Evolutionary conservation across 257 asterid species (phyloP).

Genomic region (Rubia yunnanensis): DNA sequence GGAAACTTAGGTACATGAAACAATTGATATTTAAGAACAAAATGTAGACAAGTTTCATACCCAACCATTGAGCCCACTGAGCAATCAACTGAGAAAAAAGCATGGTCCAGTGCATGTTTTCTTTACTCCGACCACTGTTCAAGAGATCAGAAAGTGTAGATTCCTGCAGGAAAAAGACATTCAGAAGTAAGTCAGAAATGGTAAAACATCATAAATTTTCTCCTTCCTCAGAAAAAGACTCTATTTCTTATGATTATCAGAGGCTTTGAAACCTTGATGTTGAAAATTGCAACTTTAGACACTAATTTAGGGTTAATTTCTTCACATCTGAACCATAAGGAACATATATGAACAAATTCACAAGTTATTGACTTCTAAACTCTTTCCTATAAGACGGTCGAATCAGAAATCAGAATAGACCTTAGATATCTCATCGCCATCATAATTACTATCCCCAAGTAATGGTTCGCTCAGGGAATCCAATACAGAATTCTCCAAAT

Average conservation of each 20-base stretch:
- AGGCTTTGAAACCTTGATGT: neutral
- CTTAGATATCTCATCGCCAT: slow-evolving; percentile 31
- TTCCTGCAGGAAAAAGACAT: slow-evolving; percentile 25
- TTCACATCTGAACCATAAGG: neutral
- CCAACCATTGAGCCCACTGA: slow-evolving; percentile 98
- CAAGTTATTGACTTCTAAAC: neutral
- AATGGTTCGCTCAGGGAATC: slow-evolving; percentile 72
- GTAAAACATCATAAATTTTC: neutral
- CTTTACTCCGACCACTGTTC: slow-evolving; percentile 60
- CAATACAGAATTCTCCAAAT: slow-evolving; percentile 37
- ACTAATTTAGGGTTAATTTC: neutral
- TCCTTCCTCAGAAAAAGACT: neutral
- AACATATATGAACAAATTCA: neutral
- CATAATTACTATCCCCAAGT: slow-evolving; percentile 37
- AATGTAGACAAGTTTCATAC: slow-evolving; percentile 25
- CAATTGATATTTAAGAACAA: neutral
- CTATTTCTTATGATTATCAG: neutral
- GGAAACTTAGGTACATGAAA: neutral
- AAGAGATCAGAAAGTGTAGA: slow-evolving; percentile 37
- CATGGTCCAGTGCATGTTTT: slow-evolving; percentile 64
- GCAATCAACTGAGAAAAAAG: slow-evolving; percentile 68
- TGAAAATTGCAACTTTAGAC: neutral
- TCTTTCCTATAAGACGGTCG: neutral
- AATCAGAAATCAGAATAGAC: slow-evolving; percentile 21
- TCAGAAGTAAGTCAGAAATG: neutral